phyloP scores from a whole-genome alignment of 2,329 filamentous ascomycete species.

The Endocalyx cinctus region DNA sequence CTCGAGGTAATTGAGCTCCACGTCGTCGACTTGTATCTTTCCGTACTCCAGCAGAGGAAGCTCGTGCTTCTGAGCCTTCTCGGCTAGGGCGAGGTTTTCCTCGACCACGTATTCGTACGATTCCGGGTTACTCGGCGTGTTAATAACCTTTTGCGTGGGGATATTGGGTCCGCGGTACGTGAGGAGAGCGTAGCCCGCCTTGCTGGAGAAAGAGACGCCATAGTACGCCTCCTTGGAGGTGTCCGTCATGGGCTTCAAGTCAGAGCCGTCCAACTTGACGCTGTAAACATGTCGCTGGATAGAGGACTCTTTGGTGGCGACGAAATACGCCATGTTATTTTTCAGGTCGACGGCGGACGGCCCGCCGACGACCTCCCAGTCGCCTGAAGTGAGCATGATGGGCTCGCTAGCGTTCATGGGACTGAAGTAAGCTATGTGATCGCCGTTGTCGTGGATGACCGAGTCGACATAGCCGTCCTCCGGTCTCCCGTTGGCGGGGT shows the following conservation, averaged over 20 bases:
- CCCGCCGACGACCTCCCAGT: conserved; percentile 87
- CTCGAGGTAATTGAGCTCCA: conserved; percentile 69
- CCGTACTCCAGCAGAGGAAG: conserved; percentile 79
- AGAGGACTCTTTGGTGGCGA: conserved; percentile 79
- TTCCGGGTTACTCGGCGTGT: conserved; percentile 64
- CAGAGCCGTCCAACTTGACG: conserved; percentile 76
- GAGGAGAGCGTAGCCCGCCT: conserved; percentile 78
- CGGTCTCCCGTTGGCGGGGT: conserved; percentile 67
- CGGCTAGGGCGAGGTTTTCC: conserved; percentile 66
- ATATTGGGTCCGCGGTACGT: conserved; percentile 79
- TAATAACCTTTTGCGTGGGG: conserved; percentile 87
- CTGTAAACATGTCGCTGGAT: conserved; percentile 90
- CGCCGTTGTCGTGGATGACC: conserved; percentile 77
- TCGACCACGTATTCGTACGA: conserved; percentile 70
- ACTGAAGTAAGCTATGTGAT: conserved; percentile 90
- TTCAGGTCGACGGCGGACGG: conserved; percentile 80
- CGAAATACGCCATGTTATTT: conserved; percentile 86
- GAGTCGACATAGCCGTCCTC: conserved; percentile 92
- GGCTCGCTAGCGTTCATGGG: conserved; percentile 81
- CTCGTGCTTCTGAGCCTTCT: conserved; percentile 69
- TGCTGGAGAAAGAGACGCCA: conserved; percentile 74
- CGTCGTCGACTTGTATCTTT: conserved; percentile 78
- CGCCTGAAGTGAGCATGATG: conserved; percentile 76
- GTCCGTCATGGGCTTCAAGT: conserved; percentile 69
- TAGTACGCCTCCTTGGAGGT: conserved; percentile 73